Conservation (phyloP, 169 alveolate genomes). For the Plasmodium billcollinsi region DNA sequence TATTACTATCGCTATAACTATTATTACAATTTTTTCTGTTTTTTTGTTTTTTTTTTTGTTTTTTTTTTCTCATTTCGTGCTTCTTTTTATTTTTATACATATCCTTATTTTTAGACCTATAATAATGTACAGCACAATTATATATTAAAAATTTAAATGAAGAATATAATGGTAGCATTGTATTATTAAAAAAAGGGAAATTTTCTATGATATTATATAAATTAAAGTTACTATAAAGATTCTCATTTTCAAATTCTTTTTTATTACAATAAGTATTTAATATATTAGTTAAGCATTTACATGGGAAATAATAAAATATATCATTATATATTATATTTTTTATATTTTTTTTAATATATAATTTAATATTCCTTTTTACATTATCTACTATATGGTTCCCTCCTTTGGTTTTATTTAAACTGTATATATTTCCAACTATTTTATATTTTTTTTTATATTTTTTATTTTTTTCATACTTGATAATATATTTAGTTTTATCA, state of each 20-base stretch:
- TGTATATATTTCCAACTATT: too few species aligned
- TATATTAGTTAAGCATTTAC: conserved; percentile 34
- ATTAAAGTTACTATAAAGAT: conserved; percentile 35
- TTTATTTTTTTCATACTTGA: not conserved
- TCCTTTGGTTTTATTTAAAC: not conserved
- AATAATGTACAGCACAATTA: conserved; percentile 43
- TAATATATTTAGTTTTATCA: not conserved
- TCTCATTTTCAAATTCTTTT: not conserved
- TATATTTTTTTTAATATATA: conserved; percentile 42
- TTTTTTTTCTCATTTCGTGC: too few species aligned
- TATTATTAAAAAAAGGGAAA: conserved; percentile 35
- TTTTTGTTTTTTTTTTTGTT: too few species aligned
- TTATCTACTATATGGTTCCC: not conserved
- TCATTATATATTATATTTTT: conserved; percentile 31
- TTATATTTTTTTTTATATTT: not conserved
- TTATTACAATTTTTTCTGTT: too few species aligned
- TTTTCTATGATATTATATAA: conserved; percentile 56
- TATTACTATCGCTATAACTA: not conserved
- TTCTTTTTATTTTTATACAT: conserved; percentile 23
- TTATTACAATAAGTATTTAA: not conserved
- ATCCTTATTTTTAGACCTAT: conserved; percentile 49
- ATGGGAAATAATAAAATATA: conserved; percentile 63
- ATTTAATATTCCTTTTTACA: conserved; percentile 8
- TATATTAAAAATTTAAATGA: conserved; percentile 62
- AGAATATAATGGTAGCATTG: conserved; percentile 66